Evolutionary conservation across 2,329 filamentous ascomycete species (phyloP), one percentile per base, ranked within the genome.

Genomic region (Fusarium marasasianum): DNA sequence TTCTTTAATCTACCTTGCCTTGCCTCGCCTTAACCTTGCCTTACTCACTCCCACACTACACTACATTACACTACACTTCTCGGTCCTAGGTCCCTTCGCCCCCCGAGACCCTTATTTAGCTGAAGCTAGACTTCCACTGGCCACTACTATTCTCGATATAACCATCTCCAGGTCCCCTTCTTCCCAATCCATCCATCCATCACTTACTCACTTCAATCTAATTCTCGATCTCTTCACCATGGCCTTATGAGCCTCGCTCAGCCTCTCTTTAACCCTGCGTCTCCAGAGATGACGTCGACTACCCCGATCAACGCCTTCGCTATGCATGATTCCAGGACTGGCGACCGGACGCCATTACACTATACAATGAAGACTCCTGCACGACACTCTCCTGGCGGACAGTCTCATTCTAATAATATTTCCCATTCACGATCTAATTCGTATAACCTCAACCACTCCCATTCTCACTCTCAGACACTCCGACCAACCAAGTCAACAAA

Each of bases 281-380:
- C 68, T 59, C 56, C 55, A 73, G 66, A 76, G 68, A 77, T 77
- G 76, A 76, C 71, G 74, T 78, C 75, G 73, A 78, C 74, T 65
- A 69, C 69, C 66, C 64, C 69, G 43, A 76, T 70, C 57, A 74
- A 75, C 70, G 69, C 69, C 72, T 74, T 74, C 67, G 53, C 67
- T 59, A 81, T 82, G 79, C 79, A 78, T 74, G 80, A 81, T 66
- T 79, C 79, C 37, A 81, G 81, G 72, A 76, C 71, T 55, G 79
- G 69, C 76, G 82, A 84, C 72, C 78, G 82, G 63, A 79, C 79
- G 66, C 76, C 79, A 63, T 69, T 84, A 63, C 83, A 84, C 63
- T 85, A 83, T 79, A 84, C 82, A 51, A 87, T 88, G 85, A 88
- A 86, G 79, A 84, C 86, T 41, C 78, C 81, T 11, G 78, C 83